These are phyloP conservation scores for Trichosanthes cucumerina DNA, from an alignment of 306 rosid species.

Conservation along the genomic window DNA sequence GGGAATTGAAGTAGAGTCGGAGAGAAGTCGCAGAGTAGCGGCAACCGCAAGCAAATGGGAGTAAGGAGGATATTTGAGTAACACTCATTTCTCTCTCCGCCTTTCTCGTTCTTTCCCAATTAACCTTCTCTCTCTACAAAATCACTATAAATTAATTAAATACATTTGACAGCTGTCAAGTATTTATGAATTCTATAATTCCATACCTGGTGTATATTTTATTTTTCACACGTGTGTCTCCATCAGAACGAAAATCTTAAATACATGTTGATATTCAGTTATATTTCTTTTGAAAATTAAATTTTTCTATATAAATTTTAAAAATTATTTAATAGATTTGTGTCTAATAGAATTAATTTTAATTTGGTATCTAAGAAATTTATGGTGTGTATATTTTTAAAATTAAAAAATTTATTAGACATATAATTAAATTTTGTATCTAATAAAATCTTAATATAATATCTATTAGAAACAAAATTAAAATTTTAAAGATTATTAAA, in stretches of 20 bases:
- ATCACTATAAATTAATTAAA: background rate
- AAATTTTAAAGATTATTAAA: too few species aligned
- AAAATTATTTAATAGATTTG: too few species aligned
- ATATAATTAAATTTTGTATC: too few species aligned
- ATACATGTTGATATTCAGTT: too few species aligned
- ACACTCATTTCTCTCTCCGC: constrained; percentile 14
- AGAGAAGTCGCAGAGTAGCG: constrained; percentile 27
- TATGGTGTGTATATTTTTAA: too few species aligned
- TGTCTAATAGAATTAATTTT: too few species aligned
- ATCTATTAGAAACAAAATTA: too few species aligned
- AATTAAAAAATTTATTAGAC: too few species aligned
- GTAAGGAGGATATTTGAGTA: constrained; percentile 4
- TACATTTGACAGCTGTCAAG: background rate
- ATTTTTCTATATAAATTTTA: too few species aligned
- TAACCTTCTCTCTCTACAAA: background rate
- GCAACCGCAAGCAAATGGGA: constrained; percentile 30
- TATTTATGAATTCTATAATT: background rate
- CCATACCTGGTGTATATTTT: background rate
- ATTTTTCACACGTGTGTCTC: background rate
- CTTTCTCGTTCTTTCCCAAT: constrained; percentile 7
- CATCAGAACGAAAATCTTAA: background rate
- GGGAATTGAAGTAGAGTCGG: constrained; percentile 9
- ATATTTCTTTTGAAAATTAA: too few species aligned
- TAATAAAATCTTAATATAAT: too few species aligned
- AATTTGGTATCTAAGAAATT: too few species aligned